Percentiles rank a stretch among this genome's conserved stretches.
These are phyloP conservation scores for Yamadazyma atlantica DNA, from an alignment of 1,139 yeast species.

Conservation along the genomic window DNA sequence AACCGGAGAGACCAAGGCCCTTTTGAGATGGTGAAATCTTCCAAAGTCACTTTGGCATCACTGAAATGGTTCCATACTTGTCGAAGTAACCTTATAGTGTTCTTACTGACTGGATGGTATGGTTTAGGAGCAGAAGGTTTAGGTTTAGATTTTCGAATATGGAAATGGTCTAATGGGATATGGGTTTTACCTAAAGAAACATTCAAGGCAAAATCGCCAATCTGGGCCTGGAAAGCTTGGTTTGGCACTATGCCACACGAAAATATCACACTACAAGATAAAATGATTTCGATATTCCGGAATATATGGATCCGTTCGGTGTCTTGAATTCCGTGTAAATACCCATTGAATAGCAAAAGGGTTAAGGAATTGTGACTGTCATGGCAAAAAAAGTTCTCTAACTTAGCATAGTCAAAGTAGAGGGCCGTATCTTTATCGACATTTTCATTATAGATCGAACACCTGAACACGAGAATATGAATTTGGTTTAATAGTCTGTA, in stretches of 20 bases:
- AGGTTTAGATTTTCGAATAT: slow-evolving; percentile 4
- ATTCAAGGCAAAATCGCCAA: slow-evolving; percentile 20
- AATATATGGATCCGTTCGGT: slow-evolving; percentile 23
- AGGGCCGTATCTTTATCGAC: slow-evolving; percentile 9
- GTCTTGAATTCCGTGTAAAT: slow-evolving; percentile 21
- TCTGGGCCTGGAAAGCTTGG: slow-evolving; percentile 12
- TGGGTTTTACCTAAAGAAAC: slow-evolving; percentile 26
- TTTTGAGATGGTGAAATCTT: slow-evolving; percentile 29
- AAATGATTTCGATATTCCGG: slow-evolving; percentile 31
- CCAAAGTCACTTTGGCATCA: slow-evolving; percentile 26
- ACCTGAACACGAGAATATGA: slow-evolving; percentile 29
- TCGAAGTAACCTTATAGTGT: slow-evolving; percentile 5
- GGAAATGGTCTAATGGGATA: slow-evolving; percentile 25
- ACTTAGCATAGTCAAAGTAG: slow-evolving; percentile 29
- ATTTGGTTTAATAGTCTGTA: slow-evolving; percentile 30
- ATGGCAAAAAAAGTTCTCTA: slow-evolving; percentile 23
- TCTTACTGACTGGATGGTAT: slow-evolving; percentile 14
- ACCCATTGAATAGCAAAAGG: slow-evolving; percentile 31
- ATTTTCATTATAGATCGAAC: slow-evolving; percentile 16
- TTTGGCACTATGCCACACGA: slow-evolving; percentile 18
- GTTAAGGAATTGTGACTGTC: slow-evolving; percentile 23
- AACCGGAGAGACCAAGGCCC: slow-evolving; percentile 14
- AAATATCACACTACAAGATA: slow-evolving; percentile 26
- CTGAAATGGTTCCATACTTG: slow-evolving; percentile 15
- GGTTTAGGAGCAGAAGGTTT: neutral